phyloP scores from a whole-genome alignment of 768 basidiomycete genomes.

The Cystofilobasidium capitatum region DNA sequence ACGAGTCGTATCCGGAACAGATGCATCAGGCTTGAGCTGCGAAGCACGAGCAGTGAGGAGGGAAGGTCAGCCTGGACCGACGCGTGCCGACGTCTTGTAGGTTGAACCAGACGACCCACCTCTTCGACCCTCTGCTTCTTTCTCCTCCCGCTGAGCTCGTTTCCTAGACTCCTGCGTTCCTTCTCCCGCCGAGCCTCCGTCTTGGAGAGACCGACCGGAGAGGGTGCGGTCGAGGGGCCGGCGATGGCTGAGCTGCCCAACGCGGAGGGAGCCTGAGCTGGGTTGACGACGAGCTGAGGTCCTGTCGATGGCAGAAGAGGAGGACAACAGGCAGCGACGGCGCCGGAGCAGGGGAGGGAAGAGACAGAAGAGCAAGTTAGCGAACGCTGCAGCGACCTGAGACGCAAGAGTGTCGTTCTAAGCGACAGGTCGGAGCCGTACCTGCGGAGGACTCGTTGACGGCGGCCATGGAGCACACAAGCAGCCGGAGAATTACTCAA shows the following conservation, averaged over 20 bases:
- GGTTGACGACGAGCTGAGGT: too few species aligned
- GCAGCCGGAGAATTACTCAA: too few species aligned
- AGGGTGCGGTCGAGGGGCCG: background rate
- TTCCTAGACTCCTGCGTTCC: conserved; percentile 15
- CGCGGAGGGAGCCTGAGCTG: background rate
- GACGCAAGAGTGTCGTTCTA: too few species aligned
- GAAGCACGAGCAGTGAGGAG: background rate
- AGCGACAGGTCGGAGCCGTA: too few species aligned
- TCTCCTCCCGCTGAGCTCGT: conserved; percentile 18
- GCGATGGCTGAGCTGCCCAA: background rate
- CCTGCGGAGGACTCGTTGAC: too few species aligned
- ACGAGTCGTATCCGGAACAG: background rate
- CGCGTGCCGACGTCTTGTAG: background rate
- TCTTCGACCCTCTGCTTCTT: conserved; percentile 17
- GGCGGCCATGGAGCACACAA: too few species aligned
- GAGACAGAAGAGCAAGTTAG: too few species aligned
- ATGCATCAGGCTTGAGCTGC: background rate
- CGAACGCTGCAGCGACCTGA: too few species aligned
- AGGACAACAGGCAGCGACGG: too few species aligned
- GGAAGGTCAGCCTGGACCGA: background rate
- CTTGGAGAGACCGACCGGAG: background rate
- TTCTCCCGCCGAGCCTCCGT: conserved; percentile 19
- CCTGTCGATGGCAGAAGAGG: too few species aligned
- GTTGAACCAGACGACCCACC: background rate
- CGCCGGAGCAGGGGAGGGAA: too few species aligned